phyloP scores from a whole-genome alignment of 108 stramenopile genomes.

The Chaetoceros tenuissimus region DNA sequence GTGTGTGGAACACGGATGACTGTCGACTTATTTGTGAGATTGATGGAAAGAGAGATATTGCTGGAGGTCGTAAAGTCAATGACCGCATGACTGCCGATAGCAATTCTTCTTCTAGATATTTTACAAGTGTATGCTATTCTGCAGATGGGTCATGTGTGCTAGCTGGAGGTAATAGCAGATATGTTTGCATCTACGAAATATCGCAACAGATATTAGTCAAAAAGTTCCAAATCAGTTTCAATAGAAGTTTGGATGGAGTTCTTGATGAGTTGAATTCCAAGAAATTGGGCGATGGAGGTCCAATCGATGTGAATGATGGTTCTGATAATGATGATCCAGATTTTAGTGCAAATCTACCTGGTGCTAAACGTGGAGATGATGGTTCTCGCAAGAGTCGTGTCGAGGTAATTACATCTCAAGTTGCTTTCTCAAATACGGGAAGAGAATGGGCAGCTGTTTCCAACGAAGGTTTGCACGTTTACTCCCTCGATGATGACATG shows the following conservation, averaged over 20 bases:
- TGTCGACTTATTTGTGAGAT: conserved; percentile 75
- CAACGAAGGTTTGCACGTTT: conserved; percentile 83
- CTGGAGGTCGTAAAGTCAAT: conserved; percentile 82
- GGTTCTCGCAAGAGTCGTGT: conserved; percentile 77
- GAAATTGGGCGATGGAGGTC: conserved; percentile 69
- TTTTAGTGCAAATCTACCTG: conserved; percentile 57
- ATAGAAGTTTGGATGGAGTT: conserved; percentile 85
- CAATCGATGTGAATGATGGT: conserved; percentile 52
- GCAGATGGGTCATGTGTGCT: conserved; percentile 94
- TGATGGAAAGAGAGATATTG: conserved; percentile 84
- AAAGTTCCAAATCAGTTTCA: conserved; percentile 98
- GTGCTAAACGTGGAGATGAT: conserved; percentile 82
- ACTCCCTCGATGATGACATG: conserved; percentile 88
- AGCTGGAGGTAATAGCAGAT: conserved; percentile 96
- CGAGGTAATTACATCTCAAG: conserved; percentile 76
- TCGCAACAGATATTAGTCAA: conserved; percentile 89
- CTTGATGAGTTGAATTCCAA: conserved; percentile 85
- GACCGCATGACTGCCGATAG: conserved; percentile 84
- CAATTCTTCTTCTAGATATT: conserved; percentile 86
- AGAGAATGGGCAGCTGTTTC: conserved; percentile 86
- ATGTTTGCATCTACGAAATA: conserved; percentile 95
- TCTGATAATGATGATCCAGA: conserved; percentile 69
- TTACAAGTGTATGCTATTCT: conserved; percentile 93
- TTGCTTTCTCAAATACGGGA: conserved; percentile 80
- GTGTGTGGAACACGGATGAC: conserved; percentile 90